Base-by-base conservation (phyloP, 257 asterid species). In the Hygrophila difformis region DNA sequence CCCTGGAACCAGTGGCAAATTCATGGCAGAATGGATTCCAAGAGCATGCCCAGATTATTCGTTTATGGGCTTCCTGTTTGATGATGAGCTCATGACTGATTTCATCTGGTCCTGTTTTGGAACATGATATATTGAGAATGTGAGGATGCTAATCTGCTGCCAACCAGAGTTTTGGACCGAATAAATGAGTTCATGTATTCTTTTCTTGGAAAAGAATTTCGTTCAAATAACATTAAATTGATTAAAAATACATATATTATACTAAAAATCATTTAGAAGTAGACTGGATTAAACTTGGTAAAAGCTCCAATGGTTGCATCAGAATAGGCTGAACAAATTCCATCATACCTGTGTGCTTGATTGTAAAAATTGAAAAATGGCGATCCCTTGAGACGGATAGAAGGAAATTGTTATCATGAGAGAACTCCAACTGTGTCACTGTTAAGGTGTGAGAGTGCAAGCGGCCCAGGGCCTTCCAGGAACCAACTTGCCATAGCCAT, bases 321-420 rank as follows among this genome's bases (percentile, higher is more conserved):
- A n/a, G n/a, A 5, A 26, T 26, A 18, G 23, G 8, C 53, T 16
- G 10, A 16, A 41, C 8, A 59, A 49, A 5, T 16, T 48, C 12
- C 6, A 42, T 24, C 6, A 17, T 52, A 88, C 97, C 94, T 55
- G 74, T 59, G 7, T 70, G 73, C 49, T 66, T 69, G 43, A 91
- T 82, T 19, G 70, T 66, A 43, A 91, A 91, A 43, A 91, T 61
- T 47, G 94, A 85, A 31, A 85, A 74, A 62, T 91, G 86, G 39
- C 98, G 94, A 65, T 91, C 98, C 61, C 98, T 85, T 12, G 98
- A 91, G 29, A 91, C 96, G 1, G 94, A 60, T 68, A 91, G 71
- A 44, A 86, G 98, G 55, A 66, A 79, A 18, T 39, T 60, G 66
- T 82, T 62, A 59, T 85, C 93, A 15, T 74, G 78, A 44, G 96